Evolutionary conservation across 306 rosid genomes (phyloP).

Genomic region (Crotalaria pallida): DNA sequence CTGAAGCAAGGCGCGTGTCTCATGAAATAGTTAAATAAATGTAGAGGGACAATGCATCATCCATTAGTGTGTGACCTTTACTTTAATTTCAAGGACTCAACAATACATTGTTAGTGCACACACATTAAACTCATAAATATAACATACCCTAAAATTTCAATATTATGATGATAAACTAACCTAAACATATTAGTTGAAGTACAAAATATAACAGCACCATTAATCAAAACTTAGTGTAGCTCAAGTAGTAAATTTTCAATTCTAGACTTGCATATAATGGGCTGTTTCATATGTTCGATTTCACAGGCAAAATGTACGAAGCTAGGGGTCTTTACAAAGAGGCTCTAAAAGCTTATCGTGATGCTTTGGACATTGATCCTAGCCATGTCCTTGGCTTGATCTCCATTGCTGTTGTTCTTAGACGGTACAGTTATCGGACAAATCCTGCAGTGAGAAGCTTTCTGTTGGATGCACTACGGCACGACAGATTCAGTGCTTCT

Average conservation of each 20-base stretch:
- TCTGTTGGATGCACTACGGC: conserved; percentile 64
- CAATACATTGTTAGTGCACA: too few relatives aligned
- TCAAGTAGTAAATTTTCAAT: background rate
- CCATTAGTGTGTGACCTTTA: too few relatives aligned
- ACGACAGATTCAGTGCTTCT: conserved; percentile 52
- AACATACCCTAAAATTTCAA: background rate
- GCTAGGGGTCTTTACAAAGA: conserved; percentile 63
- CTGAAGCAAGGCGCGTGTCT: background rate
- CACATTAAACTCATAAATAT: too few relatives aligned
- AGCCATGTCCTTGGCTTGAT: conserved; percentile 65
- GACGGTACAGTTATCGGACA: conserved; percentile 29
- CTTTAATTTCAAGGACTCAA: too few relatives aligned
- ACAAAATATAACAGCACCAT: background rate
- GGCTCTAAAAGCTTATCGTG: conserved; percentile 52
- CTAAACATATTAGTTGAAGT: background rate
- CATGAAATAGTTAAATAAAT: too few relatives aligned
- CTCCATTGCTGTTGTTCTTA: conserved; percentile 54
- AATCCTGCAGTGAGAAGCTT: conserved; percentile 47
- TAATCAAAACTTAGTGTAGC: background rate
- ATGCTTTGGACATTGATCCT: conserved; percentile 66
- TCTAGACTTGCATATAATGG: background rate
- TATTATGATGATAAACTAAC: background rate
- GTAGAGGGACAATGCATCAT: too few relatives aligned
- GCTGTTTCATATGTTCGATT: conserved; percentile 1
- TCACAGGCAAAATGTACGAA: conserved; percentile 57